These are phyloP conservation scores for Cynara cardunculus DNA, from an alignment of 129 eudicot species.

Conservation along the genomic window DNA sequence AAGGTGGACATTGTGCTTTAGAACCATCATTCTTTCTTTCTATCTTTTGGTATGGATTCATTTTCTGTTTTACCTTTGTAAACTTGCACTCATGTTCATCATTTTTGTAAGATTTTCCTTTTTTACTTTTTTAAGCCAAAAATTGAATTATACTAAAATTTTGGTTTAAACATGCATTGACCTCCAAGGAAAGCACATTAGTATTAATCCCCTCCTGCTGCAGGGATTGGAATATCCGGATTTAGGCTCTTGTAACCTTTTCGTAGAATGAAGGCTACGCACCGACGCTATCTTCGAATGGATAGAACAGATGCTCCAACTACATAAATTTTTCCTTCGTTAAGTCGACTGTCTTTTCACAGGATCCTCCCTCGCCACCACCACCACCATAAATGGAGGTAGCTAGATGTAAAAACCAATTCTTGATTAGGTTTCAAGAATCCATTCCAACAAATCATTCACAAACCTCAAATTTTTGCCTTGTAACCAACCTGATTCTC, in stretches of 20 bases:
- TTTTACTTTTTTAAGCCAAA: neutral
- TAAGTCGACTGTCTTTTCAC: neutral
- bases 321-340: neutral
- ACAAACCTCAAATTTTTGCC: conserved; percentile 14
- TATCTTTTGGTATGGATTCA: neutral
- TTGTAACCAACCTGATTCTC: conserved; percentile 25
- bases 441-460: conserved; percentile 28
- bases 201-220: too few species aligned
- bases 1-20: neutral
- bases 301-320: too few species aligned
- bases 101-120: neutral
- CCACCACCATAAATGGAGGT: neutral
- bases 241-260: too few species aligned
- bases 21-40: neutral
- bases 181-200: neutral
- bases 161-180: neutral
- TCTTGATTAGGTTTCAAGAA: conserved; percentile 21
- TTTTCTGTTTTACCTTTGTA: neutral
- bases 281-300: too few species aligned
- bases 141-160: neutral
- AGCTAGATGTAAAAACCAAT: neutral
- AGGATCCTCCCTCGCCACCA: neutral
- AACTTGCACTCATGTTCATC: conserved; percentile 12
- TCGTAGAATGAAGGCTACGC: too few species aligned
- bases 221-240: too few species aligned